phyloP scores from a whole-genome alignment of 129 eudicot species.

The Solidago caesia region DNA sequence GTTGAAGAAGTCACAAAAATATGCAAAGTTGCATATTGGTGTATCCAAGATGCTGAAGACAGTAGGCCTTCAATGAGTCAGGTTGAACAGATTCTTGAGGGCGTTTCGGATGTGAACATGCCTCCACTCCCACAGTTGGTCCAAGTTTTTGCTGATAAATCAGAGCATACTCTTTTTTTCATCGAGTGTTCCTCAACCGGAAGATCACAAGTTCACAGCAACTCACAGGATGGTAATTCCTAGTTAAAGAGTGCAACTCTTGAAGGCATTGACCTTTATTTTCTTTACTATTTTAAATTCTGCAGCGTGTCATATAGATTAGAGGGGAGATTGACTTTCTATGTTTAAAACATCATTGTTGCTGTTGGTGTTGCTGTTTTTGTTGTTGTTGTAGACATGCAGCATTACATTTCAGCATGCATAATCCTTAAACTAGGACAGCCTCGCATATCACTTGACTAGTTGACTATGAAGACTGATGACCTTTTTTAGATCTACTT shows the following conservation, averaged over 20 bases:
- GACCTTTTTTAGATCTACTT: too few species aligned
- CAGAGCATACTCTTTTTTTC: constrained; percentile 34
- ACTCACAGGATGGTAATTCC: constrained; percentile 18
- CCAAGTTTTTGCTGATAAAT: constrained; percentile 29
- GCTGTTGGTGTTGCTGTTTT: too few species aligned
- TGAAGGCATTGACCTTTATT: background rate
- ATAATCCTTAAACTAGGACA: too few species aligned
- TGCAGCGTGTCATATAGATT: background rate
- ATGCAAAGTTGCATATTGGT: constrained; percentile 69
- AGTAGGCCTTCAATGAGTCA: constrained; percentile 64
- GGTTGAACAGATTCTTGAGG: constrained; percentile 72
- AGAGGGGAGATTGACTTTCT: background rate
- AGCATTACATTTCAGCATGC: too few species aligned
- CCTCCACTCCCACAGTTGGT: constrained; percentile 59
- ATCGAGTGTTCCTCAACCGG: constrained; percentile 34
- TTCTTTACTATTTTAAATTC: too few species aligned
- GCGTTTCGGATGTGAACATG: constrained; percentile 52
- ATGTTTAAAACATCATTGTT: too few species aligned
- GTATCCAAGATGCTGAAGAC: constrained; percentile 63
- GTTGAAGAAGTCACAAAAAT: constrained; percentile 54
- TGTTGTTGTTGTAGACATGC: too few species aligned
- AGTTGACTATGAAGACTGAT: too few species aligned
- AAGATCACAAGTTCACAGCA: constrained; percentile 28
- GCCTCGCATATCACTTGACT: too few species aligned
- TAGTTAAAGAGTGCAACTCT: constrained; percentile 19